Base-by-base conservation (phyloP, 805 yeast genomes). In the Candida xiaguanensis region DNA sequence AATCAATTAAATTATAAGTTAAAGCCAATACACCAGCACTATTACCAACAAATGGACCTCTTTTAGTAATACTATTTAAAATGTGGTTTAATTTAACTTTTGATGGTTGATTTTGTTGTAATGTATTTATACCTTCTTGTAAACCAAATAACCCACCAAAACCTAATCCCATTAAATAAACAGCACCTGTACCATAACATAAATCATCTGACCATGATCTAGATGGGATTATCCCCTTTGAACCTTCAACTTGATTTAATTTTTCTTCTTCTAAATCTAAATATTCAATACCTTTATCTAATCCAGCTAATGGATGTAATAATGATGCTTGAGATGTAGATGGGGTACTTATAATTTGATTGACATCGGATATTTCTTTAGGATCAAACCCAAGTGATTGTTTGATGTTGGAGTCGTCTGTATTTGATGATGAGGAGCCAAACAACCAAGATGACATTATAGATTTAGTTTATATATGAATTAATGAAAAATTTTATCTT, bases 191-290 rank as follows among this genome's bases (percentile, higher is more conserved):
- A 51, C 99, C 99, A 64, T 93, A 93, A 75, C 97, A 89, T 48
- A 93, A 74, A 67, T 93, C 98, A 62, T 93, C 99, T 12, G 89
- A 77, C 95, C 96, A 93, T 52, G 95, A 95, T 68, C 97, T 82
- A n/a, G 95, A 85, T 19, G 99, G 96, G 47, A 93, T 76, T 43
- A 91, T 60, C 42, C 96, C 95, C 56, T 86, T 88, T 1, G 95
- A 78, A 28, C 96, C 96, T 55, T 88, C 95, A 53, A 86, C 63
- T n/a, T 76, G 64, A 34, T 80, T 76, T 45, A 89, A 67, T 47
- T 79, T 73, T 51, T 74, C 78, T 49, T 89, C 96, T 53, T 91
- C 97, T 46, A 93, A 72, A 51, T 91, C 96, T 50, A 93, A 67
- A 59, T 81, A 91, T 61, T 93, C 97, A 37, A 93, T 77, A 40